phyloP scores from a whole-genome alignment of 2,329 filamentous ascomycete species.

The Coniochaeta sp. region DNA sequence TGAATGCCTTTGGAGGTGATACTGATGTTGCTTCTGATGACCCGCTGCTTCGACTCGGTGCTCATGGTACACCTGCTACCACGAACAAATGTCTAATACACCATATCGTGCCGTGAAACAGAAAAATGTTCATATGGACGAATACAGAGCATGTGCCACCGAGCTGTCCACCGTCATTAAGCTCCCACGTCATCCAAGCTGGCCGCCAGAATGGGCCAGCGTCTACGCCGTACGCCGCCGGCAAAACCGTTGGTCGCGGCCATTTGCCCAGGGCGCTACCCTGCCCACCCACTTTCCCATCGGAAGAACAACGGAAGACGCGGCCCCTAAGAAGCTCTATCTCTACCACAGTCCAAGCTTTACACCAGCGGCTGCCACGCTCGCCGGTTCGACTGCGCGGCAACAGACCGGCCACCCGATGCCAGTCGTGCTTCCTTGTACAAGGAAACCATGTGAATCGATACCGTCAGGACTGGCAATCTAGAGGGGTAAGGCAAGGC shows the following conservation, averaged over 20 bases:
- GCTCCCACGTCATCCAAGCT: not conserved
- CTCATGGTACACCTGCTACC: not conserved
- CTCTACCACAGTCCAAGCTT: not conserved
- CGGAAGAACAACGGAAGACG: not conserved
- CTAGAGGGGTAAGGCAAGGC: not conserved
- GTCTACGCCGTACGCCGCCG: not conserved
- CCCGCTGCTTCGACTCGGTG: too few species aligned
- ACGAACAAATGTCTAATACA: not conserved
- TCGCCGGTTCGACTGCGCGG: not conserved
- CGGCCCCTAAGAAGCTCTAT: not conserved
- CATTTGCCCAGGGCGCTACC: not conserved
- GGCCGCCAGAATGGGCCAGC: slow-evolving; percentile 1
- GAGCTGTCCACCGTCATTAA: not conserved
- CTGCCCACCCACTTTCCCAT: not conserved
- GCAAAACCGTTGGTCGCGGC: not conserved
- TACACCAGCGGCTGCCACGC: not conserved
- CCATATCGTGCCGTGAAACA: not conserved
- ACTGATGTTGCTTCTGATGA: too few species aligned
- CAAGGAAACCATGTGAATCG: not conserved
- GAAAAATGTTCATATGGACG: too few species aligned
- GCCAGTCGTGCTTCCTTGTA: not conserved
- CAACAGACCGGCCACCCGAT: not conserved
- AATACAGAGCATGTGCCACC: not conserved
- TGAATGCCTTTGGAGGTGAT: not conserved
- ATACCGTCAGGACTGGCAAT: not conserved